Evolutionary conservation across 306 rosid species (phyloP).

Genomic region (Vigna nakashimae): DNA sequence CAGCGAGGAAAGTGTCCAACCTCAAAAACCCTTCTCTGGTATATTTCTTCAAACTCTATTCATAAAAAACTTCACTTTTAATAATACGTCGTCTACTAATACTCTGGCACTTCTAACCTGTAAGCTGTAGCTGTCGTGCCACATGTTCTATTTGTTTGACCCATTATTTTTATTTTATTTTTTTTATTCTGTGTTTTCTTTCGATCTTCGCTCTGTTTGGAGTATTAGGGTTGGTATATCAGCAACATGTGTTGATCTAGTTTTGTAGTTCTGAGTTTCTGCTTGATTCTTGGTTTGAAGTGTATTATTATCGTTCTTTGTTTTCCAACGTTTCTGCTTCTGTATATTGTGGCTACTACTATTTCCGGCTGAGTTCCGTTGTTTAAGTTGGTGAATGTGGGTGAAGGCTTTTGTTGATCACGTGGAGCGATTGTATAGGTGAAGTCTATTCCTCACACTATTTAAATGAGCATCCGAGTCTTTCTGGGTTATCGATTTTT

Average conservation of each 20-base stretch:
- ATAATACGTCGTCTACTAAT: background rate
- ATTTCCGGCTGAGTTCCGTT: background rate
- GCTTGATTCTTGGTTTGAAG: background rate
- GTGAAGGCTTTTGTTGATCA: conserved; percentile 22
- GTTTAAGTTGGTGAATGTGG: background rate
- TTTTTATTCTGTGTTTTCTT: background rate
- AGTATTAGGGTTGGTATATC: conserved; percentile 9
- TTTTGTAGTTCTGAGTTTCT: background rate
- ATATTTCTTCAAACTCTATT: background rate
- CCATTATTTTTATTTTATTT: background rate
- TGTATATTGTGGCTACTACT: conserved; percentile 9
- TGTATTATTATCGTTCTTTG: background rate
- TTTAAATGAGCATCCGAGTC: background rate
- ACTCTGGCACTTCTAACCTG: conserved; percentile 1
- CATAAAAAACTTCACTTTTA: background rate
- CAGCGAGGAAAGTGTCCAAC: background rate
- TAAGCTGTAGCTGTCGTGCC: conserved; percentile 25
- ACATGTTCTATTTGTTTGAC: conserved; percentile 28
- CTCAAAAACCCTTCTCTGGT: conserved; percentile 15
- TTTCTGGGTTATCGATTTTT: background rate
- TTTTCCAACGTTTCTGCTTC: background rate
- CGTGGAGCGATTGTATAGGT: background rate
- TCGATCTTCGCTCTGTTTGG: conserved; percentile 24
- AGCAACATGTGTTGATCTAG: conserved; percentile 31
- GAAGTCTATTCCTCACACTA: conserved; percentile 3